Percentiles rank a stretch among this genome's conserved stretches.
phyloP scores from a whole-genome alignment of 2,329 filamentous ascomycete genomes.

The Diplodia sapinea region DNA sequence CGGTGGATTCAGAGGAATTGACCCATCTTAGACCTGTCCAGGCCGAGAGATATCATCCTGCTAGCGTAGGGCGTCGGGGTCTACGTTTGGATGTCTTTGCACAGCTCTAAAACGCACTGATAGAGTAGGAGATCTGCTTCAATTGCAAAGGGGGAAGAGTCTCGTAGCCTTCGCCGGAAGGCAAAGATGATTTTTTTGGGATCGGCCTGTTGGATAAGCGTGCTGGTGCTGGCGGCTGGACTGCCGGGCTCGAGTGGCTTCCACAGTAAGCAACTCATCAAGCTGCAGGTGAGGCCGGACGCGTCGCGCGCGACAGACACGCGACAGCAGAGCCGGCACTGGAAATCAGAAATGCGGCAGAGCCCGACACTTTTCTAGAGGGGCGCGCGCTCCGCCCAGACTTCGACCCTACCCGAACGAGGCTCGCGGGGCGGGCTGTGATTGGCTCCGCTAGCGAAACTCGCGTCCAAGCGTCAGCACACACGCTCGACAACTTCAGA shows the following conservation, averaged over 20 bases:
- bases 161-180: neutral
- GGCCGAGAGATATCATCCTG: neutral
- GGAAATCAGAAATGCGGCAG: neutral
- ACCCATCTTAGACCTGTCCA: neutral
- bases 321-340: neutral
- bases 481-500: constrained; percentile 30
- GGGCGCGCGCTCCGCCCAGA: neutral
- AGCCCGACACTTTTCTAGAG: neutral
- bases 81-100: neutral
- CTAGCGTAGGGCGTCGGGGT: neutral
- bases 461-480: constrained; percentile 29
- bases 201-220: neutral
- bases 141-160: neutral
- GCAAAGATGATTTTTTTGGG: neutral
- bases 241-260: neutral
- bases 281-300: neutral
- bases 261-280: neutral
- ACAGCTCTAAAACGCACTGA: neutral
- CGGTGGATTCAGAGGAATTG: neutral
- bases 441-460: constrained; percentile 26
- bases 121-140: neutral
- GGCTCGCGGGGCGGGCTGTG: constrained; percentile 14
- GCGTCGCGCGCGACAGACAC: neutral
- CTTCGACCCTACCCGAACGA: constrained; percentile 24
- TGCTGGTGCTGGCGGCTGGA: neutral